phyloP scores from a whole-genome alignment of 345 rosid species.

The Hypericum perforatum region DNA sequence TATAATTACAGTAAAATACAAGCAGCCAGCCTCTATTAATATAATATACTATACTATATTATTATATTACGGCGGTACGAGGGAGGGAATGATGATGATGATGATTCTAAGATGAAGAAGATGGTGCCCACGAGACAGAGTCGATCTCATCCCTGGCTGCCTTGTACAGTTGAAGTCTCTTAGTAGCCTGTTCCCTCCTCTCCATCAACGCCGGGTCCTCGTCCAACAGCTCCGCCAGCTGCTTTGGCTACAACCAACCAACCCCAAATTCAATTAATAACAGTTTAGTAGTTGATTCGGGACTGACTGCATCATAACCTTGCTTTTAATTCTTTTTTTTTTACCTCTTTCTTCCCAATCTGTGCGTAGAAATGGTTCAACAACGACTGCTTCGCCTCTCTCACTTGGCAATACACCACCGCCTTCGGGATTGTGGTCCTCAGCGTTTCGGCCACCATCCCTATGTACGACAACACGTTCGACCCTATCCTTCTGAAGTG shows the following conservation, averaged over 20 bases:
- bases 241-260: conserved; percentile 21
- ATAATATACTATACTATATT: no score
- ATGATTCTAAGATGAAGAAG: not conserved
- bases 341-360: conserved; percentile 64
- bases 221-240: conserved; percentile 24
- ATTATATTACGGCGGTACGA: no score
- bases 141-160: conserved; percentile 34
- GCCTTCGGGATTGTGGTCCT: conserved; percentile 66
- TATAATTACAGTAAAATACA: no score
- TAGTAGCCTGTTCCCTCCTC: conserved; percentile 26
- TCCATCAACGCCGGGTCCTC: conserved; percentile 38
- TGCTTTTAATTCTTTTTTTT: no score
- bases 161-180: conserved; percentile 32
- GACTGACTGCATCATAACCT: not conserved
- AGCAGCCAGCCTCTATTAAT: no score
- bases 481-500: conserved; percentile 77
- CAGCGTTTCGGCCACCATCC: conserved; percentile 69
- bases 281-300: not conserved
- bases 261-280: no score
- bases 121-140: conserved; percentile 31
- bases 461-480: conserved; percentile 57
- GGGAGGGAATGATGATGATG: no score
- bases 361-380: conserved; percentile 60
- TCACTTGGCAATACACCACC: conserved; percentile 70
- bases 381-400: conserved; percentile 62